Evolutionary conservation across 306 rosid genomes (phyloP).

Genomic region (Pyrus communis): DNA sequence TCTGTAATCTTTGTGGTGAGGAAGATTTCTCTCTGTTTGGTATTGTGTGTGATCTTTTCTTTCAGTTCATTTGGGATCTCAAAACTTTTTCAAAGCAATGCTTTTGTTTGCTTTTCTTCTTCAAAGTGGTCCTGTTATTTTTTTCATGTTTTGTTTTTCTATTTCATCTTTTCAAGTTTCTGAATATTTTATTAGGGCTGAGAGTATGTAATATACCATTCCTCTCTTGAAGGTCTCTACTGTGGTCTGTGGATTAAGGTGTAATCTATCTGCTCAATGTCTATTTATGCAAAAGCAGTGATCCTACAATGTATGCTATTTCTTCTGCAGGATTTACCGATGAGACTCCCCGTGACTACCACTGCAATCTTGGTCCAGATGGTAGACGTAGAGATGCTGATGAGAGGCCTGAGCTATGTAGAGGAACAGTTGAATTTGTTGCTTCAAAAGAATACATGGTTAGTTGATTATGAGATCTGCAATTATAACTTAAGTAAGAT

Average conservation of each 20-base stretch:
- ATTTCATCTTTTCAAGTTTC: background rate
- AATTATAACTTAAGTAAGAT: background rate
- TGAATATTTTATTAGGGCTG: background rate
- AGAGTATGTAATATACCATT: background rate
- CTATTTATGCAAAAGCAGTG: background rate
- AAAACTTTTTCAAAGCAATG: background rate
- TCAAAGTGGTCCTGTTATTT: background rate
- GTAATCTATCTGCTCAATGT: background rate
- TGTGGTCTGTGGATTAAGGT: background rate
- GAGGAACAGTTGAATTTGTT: constrained; percentile 97
- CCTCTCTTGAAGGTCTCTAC: background rate
- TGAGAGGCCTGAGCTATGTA: constrained; percentile 90
- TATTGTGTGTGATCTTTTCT: background rate
- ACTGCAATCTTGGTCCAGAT: constrained; percentile 97
- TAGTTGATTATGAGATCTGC: constrained; percentile 25
- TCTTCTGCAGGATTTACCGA: constrained; percentile 77
- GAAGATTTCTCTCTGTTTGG: constrained; percentile 11
- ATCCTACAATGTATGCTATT: background rate
- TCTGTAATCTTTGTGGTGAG: constrained; percentile 97
- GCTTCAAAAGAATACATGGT: constrained; percentile 97
- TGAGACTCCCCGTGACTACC: constrained; percentile 98
- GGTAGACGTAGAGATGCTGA: constrained; percentile 98
- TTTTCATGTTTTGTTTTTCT: background rate
- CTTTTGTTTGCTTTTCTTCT: background rate
- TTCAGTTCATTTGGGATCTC: background rate